Base-by-base conservation (phyloP, 2,329 filamentous ascomycete species). In the Aspergillus unguis region DNA sequence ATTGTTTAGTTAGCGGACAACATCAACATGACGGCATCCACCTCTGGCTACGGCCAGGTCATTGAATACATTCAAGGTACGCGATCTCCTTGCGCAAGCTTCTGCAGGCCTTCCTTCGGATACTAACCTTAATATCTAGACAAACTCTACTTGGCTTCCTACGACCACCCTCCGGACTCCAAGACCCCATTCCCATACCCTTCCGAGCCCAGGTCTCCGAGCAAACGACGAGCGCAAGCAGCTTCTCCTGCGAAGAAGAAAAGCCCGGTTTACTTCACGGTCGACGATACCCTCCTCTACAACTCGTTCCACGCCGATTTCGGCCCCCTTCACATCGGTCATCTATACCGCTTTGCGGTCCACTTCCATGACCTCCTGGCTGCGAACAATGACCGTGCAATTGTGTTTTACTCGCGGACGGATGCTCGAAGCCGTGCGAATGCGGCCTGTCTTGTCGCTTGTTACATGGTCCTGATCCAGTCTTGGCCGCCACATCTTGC, bases 271-370 rank as follows among this genome's bases (percentile, higher is more conserved):
- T 99, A 97, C 77, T 99, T 99, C 74, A 92, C 90, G 46, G 86
- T 97, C 61, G 94, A 99, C 69, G 90, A 95, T 68, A 87, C 80
- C 37, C 85, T 99, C 41, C 81, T 96, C 43, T 99, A 99, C 80
- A 99, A 99, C 72, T 92, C 92, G 31, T 99, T 99, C 75, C 92
- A 97, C 75, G 92, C 95, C 66, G 94, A 99, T 75, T 99, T 99
- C 72, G 94, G 94, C 65, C 94, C 94, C 65, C 80, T 99, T 54
- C 94, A 99, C 77, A 95, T 99, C 62, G 94, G 94, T 27, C 94
- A 99, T 71, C 78, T 99, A 37, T 99, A 97, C 79, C 85, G 94
- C 58, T 99, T 97, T 71, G 92, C 94, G 4, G 88, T 97, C 49
- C 87, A 92, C 65, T 90, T 99, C 69, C 94, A 99, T 69, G 92